These are phyloP conservation scores for Wickerhamomyces sp. DNA, from an alignment of 1,139 yeast genomes.

Conservation along the genomic window DNA sequence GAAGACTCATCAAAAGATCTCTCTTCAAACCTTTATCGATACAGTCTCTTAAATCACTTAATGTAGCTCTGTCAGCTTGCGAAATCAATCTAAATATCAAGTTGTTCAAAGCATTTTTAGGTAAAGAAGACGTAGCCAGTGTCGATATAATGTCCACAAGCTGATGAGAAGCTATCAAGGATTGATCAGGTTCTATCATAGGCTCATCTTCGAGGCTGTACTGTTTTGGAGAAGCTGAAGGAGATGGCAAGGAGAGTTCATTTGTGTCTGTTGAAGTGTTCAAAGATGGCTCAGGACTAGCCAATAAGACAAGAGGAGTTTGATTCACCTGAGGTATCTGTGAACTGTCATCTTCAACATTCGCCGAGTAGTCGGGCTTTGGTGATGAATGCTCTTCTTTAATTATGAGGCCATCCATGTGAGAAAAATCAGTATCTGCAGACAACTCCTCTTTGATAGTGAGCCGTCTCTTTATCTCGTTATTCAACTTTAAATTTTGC, in stretches of 20 bases:
- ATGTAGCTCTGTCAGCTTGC: conserved; percentile 57
- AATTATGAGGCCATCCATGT: background rate
- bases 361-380: background rate
- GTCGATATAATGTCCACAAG: conserved; percentile 29
- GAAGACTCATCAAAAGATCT: conserved; percentile 67
- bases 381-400: background rate
- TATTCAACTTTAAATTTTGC: conserved; percentile 5
- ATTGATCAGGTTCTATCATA: conserved; percentile 5
- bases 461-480: conserved; percentile 16
- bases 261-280: conserved; percentile 2
- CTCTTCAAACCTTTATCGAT: conserved; percentile 61
- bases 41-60: conserved; percentile 60
- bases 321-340: background rate
- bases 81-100: conserved; percentile 62
- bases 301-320: background rate
- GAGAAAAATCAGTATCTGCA: background rate
- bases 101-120: conserved; percentile 14
- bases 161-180: conserved; percentile 22
- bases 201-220: conserved; percentile 21
- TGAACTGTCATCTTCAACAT: background rate
- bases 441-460: conserved; percentile 10
- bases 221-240: conserved; percentile 63
- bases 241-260: conserved; percentile 59
- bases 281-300: background rate
- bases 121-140: conserved; percentile 11